These are phyloP conservation scores for Quercus gilva DNA, from an alignment of 306 rosid species.

Conservation along the genomic window DNA sequence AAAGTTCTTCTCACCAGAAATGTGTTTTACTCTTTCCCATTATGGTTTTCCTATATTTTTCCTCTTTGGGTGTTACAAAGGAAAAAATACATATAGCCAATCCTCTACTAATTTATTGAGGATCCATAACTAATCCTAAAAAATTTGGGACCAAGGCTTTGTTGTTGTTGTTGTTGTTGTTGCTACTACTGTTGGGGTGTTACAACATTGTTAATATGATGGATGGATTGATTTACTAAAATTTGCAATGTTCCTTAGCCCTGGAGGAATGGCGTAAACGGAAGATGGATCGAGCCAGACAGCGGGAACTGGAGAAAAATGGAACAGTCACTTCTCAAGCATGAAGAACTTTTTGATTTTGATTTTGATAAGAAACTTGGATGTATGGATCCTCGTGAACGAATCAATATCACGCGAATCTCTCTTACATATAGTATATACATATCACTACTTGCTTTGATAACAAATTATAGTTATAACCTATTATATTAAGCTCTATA, in stretches of 20 bases:
- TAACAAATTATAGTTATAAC: background rate
- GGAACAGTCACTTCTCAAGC: constrained; percentile 58
- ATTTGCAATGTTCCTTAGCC: constrained; percentile 53
- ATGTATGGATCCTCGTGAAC: background rate
- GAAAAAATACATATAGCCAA: too few species aligned
- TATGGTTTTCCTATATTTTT: background rate
- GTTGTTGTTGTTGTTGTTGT: too few species aligned
- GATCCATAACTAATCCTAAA: too few species aligned
- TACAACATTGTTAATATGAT: background rate
- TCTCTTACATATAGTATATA: background rate
- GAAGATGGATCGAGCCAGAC: constrained; percentile 94
- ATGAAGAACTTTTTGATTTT: constrained; percentile 20
- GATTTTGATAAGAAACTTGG: background rate
- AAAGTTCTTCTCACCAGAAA: background rate
- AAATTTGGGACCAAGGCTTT: too few species aligned
- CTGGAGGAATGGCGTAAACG: constrained; percentile 97
- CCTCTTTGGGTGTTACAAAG: background rate
- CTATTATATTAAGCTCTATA: background rate
- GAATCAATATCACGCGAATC: background rate
- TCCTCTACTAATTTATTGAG: too few species aligned
- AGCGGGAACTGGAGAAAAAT: constrained; percentile 75
- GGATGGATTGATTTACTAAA: constrained; percentile 5
- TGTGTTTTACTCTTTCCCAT: background rate
- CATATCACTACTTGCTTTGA: background rate
- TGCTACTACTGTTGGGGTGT: background rate